A percentile compares a stretch with the other conserved stretches of the same genome.
Conservation (phyloP, 345 rosid species). For the Iberis pinnata region DNA sequence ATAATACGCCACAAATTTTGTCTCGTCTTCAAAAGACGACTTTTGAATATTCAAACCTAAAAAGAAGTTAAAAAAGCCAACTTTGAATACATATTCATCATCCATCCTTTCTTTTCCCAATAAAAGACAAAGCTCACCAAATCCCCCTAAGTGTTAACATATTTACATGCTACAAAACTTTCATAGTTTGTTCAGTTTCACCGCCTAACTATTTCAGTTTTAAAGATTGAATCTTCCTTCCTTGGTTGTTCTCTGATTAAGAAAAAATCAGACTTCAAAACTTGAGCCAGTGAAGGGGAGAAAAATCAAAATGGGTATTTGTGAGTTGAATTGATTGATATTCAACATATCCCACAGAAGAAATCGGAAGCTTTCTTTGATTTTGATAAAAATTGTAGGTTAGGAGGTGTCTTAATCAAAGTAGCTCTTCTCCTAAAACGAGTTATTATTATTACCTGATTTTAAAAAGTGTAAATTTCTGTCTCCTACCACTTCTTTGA, state of each 20-base stretch:
- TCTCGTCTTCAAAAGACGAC: background rate
- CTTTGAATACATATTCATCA: constrained; percentile 14
- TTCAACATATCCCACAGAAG: constrained; percentile 16
- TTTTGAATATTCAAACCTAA: constrained; percentile 11
- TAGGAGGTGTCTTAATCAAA: constrained; percentile 21
- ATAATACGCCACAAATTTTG: constrained; percentile 6
- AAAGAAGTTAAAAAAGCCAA: constrained; percentile 14
- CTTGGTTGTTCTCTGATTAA: too few relatives aligned
- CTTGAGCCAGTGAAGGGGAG: background rate
- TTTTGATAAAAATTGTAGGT: background rate
- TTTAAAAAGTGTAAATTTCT: background rate
- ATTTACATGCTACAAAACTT: too few relatives aligned
- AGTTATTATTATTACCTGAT: background rate
- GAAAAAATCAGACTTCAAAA: constrained; percentile 4
- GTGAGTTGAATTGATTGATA: background rate
- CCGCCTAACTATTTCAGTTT: background rate
- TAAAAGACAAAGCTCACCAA: constrained; percentile 21
- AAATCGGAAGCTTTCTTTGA: background rate
- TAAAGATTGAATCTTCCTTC: too few relatives aligned
- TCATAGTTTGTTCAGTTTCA: constrained; percentile 21
- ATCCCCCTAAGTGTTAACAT: background rate
- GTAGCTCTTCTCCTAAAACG: constrained; percentile 15
- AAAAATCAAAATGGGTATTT: background rate
- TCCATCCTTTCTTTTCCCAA: constrained; percentile 10
- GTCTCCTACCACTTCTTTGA: constrained; percentile 28